These are phyloP conservation scores for Pochonia chlamydosporia DNA, from an alignment of 2,329 filamentous ascomycete species.

Conservation along the genomic window DNA sequence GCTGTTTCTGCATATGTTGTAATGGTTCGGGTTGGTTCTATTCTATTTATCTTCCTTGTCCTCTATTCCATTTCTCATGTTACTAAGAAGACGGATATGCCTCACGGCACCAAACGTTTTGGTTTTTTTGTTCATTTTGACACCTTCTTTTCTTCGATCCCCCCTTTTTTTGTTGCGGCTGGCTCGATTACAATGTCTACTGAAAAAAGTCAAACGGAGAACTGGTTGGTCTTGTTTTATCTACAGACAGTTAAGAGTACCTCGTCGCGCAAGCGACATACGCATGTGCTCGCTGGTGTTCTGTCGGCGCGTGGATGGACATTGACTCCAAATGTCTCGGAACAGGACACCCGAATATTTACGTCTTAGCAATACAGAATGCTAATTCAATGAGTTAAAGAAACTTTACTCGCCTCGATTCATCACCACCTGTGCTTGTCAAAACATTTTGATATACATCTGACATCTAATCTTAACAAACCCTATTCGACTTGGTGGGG, in stretches of 20 bases:
- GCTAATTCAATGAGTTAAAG: slow-evolving; percentile 4
- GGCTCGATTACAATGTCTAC: slow-evolving; percentile 9
- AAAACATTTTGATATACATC: neutral
- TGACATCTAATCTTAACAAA: too few species aligned
- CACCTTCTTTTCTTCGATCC: slow-evolving; percentile 12
- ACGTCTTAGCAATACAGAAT: slow-evolving; percentile 4
- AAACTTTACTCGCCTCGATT: neutral
- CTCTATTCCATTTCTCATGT: slow-evolving; percentile 12
- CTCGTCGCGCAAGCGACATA: slow-evolving; percentile 6
- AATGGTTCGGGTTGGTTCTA: slow-evolving; percentile 9
- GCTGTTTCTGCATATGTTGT: slow-evolving; percentile 6
- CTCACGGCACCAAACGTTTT: slow-evolving; percentile 31
- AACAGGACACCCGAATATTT: neutral
- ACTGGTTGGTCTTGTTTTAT: slow-evolving; percentile 1
- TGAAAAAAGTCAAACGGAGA: slow-evolving; percentile 3
- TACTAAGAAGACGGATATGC: slow-evolving; percentile 31
- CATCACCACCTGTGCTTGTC: neutral
- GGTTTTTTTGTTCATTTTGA: slow-evolving; percentile 13
- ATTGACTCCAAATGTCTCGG: slow-evolving; percentile 1
- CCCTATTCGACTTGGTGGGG: too few species aligned
- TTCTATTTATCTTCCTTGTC: slow-evolving; percentile 11
- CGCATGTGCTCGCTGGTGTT: slow-evolving; percentile 5
- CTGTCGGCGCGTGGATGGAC: slow-evolving; percentile 2
- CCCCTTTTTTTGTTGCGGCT: slow-evolving; percentile 10
- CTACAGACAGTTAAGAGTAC: slow-evolving; percentile 5